These are phyloP conservation scores for Trametes villosa DNA, from an alignment of 768 basidiomycete species.

Conservation along the genomic window DNA sequence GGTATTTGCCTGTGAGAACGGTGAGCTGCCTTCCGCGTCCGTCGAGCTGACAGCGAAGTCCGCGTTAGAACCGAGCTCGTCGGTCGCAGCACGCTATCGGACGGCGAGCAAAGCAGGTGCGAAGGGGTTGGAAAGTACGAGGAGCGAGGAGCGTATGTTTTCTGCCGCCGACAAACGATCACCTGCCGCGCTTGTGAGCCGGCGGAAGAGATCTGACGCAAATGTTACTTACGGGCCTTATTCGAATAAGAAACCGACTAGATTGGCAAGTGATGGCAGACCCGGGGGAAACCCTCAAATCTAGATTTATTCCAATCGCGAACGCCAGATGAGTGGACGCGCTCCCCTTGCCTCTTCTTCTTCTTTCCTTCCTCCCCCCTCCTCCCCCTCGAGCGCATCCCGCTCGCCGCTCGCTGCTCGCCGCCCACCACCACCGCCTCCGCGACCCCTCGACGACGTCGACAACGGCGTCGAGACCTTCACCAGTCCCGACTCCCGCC, in stretches of 20 bases:
- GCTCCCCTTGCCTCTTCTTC: conserved; percentile 11
- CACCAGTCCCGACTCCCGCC: neutral
- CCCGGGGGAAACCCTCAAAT: conserved; percentile 3
- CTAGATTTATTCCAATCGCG: conserved; percentile 23
- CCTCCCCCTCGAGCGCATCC: conserved; percentile 5
- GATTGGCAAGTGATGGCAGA: conserved; percentile 6
- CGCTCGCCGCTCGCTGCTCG: conserved; percentile 7
- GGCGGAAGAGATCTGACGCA: neutral
- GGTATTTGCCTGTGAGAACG: neutral
- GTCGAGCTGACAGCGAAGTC: conserved; percentile 18
- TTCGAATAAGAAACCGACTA: neutral
- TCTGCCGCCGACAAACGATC: neutral
- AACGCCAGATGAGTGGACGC: conserved; percentile 11
- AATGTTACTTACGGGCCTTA: too few relatives aligned
- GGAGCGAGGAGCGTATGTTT: neutral
- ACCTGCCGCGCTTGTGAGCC: neutral
- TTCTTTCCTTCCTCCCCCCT: conserved; percentile 7
- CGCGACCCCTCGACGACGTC: neutral
- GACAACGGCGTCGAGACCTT: neutral
- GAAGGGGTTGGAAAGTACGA: too few relatives aligned
- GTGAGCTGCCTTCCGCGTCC: conserved; percentile 5
- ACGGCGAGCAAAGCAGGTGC: neutral
- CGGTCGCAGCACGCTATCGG: conserved; percentile 8
- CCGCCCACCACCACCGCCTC: neutral
- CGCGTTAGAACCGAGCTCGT: conserved; percentile 23